Conservation (phyloP, 2,329 filamentous ascomycete genomes). For the Colletotrichum higginsianum region DNA sequence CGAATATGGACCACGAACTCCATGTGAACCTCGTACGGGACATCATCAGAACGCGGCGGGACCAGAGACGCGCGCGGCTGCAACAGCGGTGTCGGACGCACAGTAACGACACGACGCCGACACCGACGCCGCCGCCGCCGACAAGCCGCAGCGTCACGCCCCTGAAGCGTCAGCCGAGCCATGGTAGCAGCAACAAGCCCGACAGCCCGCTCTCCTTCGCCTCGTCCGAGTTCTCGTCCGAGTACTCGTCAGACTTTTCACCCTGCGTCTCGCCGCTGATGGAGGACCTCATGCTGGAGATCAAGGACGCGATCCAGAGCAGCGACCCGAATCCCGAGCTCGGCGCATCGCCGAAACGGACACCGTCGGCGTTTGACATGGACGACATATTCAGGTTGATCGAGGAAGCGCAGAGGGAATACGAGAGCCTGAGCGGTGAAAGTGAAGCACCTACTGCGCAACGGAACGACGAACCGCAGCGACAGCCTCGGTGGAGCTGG, state of each 20-base stretch:
- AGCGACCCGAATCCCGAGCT: constrained; percentile 11
- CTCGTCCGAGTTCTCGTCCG: constrained; percentile 30
- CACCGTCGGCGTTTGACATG: constrained; percentile 27
- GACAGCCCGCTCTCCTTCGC: constrained; percentile 29
- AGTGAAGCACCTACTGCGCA: not conserved
- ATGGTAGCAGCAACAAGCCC: constrained; percentile 30
- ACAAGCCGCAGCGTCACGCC: constrained; percentile 35
- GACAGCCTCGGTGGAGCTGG: constrained; percentile 30
- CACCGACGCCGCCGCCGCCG: constrained; percentile 2
- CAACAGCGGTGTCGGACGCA: constrained; percentile 33
- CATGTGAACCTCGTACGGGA: constrained; percentile 34
- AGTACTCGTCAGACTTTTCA: constrained; percentile 31
- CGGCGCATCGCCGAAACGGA: constrained; percentile 1
- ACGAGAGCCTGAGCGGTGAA: constrained; percentile 24
- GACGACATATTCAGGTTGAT: constrained; percentile 33
- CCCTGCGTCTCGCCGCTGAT: constrained; percentile 38
- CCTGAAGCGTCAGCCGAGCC: constrained; percentile 31
- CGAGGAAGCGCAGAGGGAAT: constrained; percentile 39
- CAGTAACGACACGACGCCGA: constrained; percentile 23
- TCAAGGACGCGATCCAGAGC: constrained; percentile 39
- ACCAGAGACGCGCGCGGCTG: constrained; percentile 33
- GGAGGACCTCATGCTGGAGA: constrained; percentile 38
- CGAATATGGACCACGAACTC: constrained; percentile 26
- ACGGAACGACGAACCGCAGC: not conserved
- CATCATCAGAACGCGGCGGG: constrained; percentile 36